Conservation (phyloP, 106 monocot genomes). For the Acorus gramineus region DNA sequence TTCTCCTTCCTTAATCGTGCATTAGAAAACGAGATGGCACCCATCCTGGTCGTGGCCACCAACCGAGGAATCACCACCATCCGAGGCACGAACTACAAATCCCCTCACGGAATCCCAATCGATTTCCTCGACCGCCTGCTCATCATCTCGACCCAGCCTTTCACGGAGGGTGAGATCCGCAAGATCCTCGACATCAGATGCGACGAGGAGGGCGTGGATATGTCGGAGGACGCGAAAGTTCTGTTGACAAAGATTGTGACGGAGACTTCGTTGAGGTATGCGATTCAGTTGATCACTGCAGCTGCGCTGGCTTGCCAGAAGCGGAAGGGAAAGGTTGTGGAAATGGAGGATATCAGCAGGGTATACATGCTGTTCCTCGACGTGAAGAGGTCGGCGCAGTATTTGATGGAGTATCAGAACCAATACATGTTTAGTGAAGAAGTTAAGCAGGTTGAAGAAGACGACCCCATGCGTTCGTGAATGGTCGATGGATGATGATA, state of each 20-base stretch:
- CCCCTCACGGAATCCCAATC: slow-evolving; percentile 91
- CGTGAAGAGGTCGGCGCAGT: slow-evolving; percentile 89
- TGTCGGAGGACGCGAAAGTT: slow-evolving; percentile 68
- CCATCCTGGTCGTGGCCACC: slow-evolving; percentile 80
- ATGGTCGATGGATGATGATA: too few species aligned
- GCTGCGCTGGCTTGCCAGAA: slow-evolving; percentile 81
- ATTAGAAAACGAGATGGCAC: slow-evolving; percentile 85
- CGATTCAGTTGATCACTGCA: slow-evolving; percentile 72
- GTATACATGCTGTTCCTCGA: slow-evolving; percentile 87
- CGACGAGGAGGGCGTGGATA: slow-evolving; percentile 91
- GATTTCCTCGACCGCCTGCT: slow-evolving; percentile 87
- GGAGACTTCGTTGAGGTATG: slow-evolving; percentile 80
- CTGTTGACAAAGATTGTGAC: slow-evolving; percentile 76
- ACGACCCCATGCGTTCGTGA: slow-evolving; percentile 53
- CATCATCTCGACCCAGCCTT: slow-evolving; percentile 80
- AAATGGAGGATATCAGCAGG: slow-evolving; percentile 83
- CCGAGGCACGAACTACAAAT: slow-evolving; percentile 77
- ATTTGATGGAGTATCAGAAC: slow-evolving; percentile 90
- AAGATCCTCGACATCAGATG: slow-evolving; percentile 85
- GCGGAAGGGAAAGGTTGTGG: slow-evolving; percentile 74
- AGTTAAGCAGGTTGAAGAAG: slow-evolving; percentile 29
- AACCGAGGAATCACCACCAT: slow-evolving; percentile 85
- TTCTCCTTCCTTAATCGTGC: slow-evolving; percentile 97
- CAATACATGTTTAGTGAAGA: slow-evolving; percentile 85
- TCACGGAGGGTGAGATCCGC: slow-evolving; percentile 64